Conservation (phyloP, 2,329 filamentous ascomycete genomes). For the Alternaria sp. region DNA sequence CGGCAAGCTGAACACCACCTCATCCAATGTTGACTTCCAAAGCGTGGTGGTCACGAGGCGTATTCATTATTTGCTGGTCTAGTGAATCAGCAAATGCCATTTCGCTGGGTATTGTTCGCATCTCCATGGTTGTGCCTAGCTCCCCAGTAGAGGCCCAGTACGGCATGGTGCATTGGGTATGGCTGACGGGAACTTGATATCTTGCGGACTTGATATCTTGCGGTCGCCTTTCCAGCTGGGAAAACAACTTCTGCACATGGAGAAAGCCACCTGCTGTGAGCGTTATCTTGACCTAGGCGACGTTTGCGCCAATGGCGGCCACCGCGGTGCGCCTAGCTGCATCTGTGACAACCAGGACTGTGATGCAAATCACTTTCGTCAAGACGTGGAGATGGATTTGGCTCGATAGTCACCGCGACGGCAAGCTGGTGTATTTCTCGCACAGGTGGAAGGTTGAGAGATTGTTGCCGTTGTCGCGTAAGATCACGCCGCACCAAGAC, state of each 20-base stretch:
- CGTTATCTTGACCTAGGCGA: background rate
- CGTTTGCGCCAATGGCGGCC: accelerated
- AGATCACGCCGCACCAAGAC: background rate
- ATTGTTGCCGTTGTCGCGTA: background rate
- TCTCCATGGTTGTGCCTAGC: background rate
- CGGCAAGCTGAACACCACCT: background rate
- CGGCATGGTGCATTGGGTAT: accelerated
- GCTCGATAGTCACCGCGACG: background rate
- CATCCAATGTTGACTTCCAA: accelerated
- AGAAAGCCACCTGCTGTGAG: background rate
- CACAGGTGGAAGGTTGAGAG: background rate
- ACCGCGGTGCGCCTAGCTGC: background rate
- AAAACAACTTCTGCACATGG: accelerated
- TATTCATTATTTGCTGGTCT: accelerated
- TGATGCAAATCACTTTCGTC: background rate
- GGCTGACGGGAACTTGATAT: background rate
- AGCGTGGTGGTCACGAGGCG: background rate
- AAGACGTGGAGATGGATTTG: background rate
- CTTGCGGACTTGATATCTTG: accelerated
- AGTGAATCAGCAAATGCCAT: background rate
- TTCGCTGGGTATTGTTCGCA: accelerated
- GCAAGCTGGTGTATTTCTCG: background rate
- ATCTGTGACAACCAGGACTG: background rate
- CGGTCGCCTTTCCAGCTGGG: background rate
- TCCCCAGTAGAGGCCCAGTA: background rate